Base-by-base conservation (phyloP, 176 grass and related monocot species). In the Elymus sibiricus region DNA sequence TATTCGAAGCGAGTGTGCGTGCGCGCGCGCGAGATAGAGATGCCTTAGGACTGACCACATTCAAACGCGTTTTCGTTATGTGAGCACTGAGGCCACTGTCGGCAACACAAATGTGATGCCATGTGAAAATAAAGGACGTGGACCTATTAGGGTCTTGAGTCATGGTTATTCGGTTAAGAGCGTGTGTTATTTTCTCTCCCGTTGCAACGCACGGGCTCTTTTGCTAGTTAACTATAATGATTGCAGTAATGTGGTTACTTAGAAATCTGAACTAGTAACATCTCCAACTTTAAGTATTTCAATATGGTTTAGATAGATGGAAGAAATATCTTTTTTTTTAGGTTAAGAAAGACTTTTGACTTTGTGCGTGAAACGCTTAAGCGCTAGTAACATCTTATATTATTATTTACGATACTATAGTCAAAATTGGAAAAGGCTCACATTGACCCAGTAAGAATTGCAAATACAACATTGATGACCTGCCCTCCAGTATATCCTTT, bases 401-500 rank as follows among this genome's bases (percentile, higher is more conserved):
- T 21, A 37, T 34, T 47, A 85, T 89, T 76, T 76, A 76, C 21
- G 62, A 47, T 76, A 21, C 72, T 51, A 51, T 51, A 16, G 4
- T 74, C 0, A 31, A 76, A 27, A 29, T 5, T 51, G 6, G 27
- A 26, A 31, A 51, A 51, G 44, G 44, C 91, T 93, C 73, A 95
- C 91, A 80, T 77, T 84, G 90, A 85, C 67, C 93, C 93, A 37
- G 64, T 81, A 74, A 92, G 83, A 27, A 95, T 86, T 22, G 91
- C 88, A 65, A 91, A 85, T 60, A 93, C 66, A 19, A 95, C 70
- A 59, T 87, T 95, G 28, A 95, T 78, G 67, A 95, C 25, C 56
- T 82, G 76, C 68, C 90, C 93, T 86, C 93, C 93, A 74, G 61
- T 90, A 35, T 95, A 95, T 44, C 93, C 93, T 72, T 92, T 92